Conservation (phyloP, 176 grass and related monocot genomes). For the Lolium perenne region DNA sequence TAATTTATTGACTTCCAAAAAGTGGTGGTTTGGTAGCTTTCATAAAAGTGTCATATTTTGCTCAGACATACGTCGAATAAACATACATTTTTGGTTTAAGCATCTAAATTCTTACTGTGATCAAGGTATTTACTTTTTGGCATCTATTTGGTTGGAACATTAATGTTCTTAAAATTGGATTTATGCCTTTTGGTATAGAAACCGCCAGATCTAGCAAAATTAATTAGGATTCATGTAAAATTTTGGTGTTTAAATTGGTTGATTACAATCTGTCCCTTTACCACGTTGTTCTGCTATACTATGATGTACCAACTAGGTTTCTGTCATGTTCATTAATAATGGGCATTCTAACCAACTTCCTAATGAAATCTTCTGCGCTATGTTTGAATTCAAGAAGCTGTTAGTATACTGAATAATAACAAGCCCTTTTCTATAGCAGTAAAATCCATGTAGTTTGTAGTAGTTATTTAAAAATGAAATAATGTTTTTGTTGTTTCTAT, state of each 20-base stretch:
- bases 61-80: too few relatives aligned
- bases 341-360: background rate
- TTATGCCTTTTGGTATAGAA: too few relatives aligned
- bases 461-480: background rate
- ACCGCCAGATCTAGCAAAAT: too few relatives aligned
- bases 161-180: too few relatives aligned
- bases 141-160: too few relatives aligned
- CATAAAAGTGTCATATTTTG: too few relatives aligned
- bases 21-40: too few relatives aligned
- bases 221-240: background rate
- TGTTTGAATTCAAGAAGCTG: background rate
- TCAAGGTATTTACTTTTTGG: too few relatives aligned
- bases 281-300: background rate
- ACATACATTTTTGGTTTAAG: too few relatives aligned
- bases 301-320: constrained; percentile 16
- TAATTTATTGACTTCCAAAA: too few relatives aligned
- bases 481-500: too few relatives aligned
- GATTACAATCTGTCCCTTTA: background rate
- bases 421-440: constrained; percentile 1
- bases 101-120: too few relatives aligned
- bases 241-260: background rate
- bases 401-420: background rate
- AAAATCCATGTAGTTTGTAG: background rate
- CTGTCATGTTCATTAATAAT: background rate
- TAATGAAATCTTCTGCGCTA: background rate